Evolutionary conservation across 2,329 filamentous ascomycete species (phyloP), one percentile per base, ranked within the genome.

Genomic region (Pseudocercospora fuligena): DNA sequence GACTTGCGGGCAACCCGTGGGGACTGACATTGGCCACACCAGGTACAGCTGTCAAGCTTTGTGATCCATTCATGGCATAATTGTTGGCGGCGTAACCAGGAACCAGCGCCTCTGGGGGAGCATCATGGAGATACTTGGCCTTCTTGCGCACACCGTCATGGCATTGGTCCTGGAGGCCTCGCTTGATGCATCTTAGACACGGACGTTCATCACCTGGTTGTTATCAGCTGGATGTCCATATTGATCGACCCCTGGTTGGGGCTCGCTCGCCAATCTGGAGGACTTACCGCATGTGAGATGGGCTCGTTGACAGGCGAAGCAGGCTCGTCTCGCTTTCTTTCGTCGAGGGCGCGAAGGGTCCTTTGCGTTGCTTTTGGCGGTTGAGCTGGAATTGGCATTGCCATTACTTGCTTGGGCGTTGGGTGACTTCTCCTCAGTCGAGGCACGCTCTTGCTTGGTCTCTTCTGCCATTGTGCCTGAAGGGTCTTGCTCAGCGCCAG

Each of bases 91-190:
- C 89, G 57, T 95, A 86, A 49, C 95, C 93, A n/a, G 94, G 92
- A 77, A 94, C 87, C 69, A 97, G 84, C 54, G 93, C 93, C 78
- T 96, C 93, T 61, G 93, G 89, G 40, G 94, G 94, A 27, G 94
- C 93, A 85, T 98, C 95, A 77, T 98, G 94, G 64, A 99, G 91
- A 79, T 99, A 99, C 80, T 99, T 99, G 61, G 95, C 95, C 85
- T 98, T 99, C 81, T 99, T 99, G 70, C 95, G 91, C 60, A 98
- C 93, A 62, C 95, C 95, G 77, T 99, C 95, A 79, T 97, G 93
- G 77, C 95, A 99, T 68, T 89, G 89, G 78, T 97, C 93, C 75
- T 93, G 92, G 23, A 98, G 87, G 54, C 93, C 92, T 74, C 95
- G 90, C 80, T 97, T 97, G 73, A 98, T 93, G 79, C 95, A 99